Evolutionary conservation across 441 rosid species (phyloP), one percentile per base, ranked within the genome.

Genomic region (Jatropha podagrica): DNA sequence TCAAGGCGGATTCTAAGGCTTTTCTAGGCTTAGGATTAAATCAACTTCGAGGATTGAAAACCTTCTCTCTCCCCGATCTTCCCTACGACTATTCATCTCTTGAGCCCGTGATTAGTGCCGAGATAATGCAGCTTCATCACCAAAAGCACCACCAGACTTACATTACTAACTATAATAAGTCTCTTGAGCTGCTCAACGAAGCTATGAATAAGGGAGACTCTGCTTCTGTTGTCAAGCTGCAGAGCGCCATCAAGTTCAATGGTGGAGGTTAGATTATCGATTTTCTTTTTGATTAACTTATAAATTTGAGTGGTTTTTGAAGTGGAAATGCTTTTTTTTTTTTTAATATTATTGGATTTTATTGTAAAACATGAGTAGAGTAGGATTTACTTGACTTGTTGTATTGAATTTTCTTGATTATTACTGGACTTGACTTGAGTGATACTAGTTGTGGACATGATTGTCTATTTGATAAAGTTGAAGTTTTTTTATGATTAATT

Each of bases 51-150:
- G 88, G 91, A 14, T 62, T 96, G 10, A 87, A 88, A 85, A 92
- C 97, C 11, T 79, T 89, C 79, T 78, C 97, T 58, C 97, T 96
- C 63, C 97, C 97, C 42, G 99, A 96, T 82, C 97, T 94, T 15
- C 81, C 95, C 1, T 94, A 96, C 79, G 99, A 91, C 68, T 96
- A 96, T 46, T 85, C 90, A 27, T 95, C 93, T 3, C 84, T 96
- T 84, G 96, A 96, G 85, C 99, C 99, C 71, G 93, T 77, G 42
- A 86, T 90, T 68, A 85, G 90, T 79, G 98, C 89, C 49, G 98
- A 94, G 85, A 96, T 96, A 58, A 96, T 96, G 98, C 88, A 90
- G 85, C 78, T 96, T 51, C 99, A 96, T 73, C 98, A 96, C 90
- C 93, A 91, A 86, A 96, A 96, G 85, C 99, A 96, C 73, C 99